These are phyloP conservation scores for Lodderomyces orthopsilosis DNA, from an alignment of 1,139 yeast genomes.

Conservation along the genomic window DNA sequence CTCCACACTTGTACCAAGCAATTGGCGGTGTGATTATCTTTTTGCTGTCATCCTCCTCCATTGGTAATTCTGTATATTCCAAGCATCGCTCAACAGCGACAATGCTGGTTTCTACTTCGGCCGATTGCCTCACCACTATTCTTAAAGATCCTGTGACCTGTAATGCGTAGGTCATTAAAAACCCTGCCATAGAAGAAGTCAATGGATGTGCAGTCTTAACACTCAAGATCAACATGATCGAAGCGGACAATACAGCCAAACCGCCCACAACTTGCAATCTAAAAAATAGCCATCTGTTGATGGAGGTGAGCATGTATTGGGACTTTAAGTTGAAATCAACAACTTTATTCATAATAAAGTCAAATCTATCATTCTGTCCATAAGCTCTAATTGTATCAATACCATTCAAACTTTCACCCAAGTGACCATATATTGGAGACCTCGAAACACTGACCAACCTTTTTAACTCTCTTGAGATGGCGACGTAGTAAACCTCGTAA, in stretches of 20 bases:
- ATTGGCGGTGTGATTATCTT: slow-evolving; percentile 18
- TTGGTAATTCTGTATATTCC: slow-evolving; percentile 27
- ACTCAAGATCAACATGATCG: slow-evolving; percentile 23
- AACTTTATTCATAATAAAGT: slow-evolving; percentile 52
- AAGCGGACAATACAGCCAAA: slow-evolving; percentile 24
- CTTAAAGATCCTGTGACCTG: slow-evolving; percentile 27
- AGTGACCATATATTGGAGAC: slow-evolving; percentile 63
- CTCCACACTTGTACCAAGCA: slow-evolving; percentile 29
- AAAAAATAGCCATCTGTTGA: slow-evolving; percentile 33
- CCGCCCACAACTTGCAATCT: slow-evolving; percentile 32
- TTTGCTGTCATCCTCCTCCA: slow-evolving; percentile 26
- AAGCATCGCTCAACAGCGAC: slow-evolving; percentile 33
- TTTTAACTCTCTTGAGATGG: slow-evolving; percentile 33
- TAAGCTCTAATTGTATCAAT: slow-evolving; percentile 60
- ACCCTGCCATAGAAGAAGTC: slow-evolving; percentile 32
- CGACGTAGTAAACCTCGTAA: slow-evolving; percentile 26
- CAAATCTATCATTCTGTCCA: slow-evolving; percentile 51
- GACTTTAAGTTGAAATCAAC: slow-evolving; percentile 64
- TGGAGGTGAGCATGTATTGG: slow-evolving; percentile 46
- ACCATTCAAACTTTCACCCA: slow-evolving; percentile 62
- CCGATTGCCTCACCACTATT: slow-evolving; percentile 28
- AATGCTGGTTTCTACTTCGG: slow-evolving; percentile 30
- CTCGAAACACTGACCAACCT: slow-evolving; percentile 28
- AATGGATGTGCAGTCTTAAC: slow-evolving; percentile 20
- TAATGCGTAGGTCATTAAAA: slow-evolving; percentile 34